Percentiles rank a stretch among this genome's conserved stretches.
These are phyloP conservation scores for Cymbopogon flexuosus DNA, from an alignment of 202 grass and related monocot species.

Conservation along the genomic window DNA sequence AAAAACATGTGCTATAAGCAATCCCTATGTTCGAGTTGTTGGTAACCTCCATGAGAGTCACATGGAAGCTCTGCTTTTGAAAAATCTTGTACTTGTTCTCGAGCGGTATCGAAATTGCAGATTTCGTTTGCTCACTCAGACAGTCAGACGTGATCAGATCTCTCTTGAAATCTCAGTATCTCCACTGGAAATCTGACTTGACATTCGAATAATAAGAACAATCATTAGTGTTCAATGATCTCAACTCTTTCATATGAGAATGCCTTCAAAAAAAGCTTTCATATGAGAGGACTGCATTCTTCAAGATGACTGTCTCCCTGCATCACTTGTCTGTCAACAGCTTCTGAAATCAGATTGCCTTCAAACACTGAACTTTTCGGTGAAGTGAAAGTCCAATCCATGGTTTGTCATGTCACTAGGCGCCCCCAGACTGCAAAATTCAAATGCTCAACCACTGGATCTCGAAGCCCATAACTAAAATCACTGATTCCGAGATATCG, in stretches of 20 bases:
- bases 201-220: neutral
- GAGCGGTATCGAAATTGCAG: neutral
- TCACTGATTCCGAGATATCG: conserved; percentile 39
- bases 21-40: conserved; percentile 19
- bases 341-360: neutral
- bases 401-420: conserved; percentile 6
- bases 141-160: conserved; percentile 22
- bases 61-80: conserved; percentile 34
- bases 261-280: neutral
- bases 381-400: neutral
- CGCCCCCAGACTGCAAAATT: conserved; percentile 4
- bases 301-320: neutral
- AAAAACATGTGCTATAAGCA: conserved; percentile 49
- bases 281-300: neutral
- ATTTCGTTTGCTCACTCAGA: conserved; percentile 23
- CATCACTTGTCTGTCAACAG: neutral
- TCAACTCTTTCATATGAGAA: neutral
- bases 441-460: conserved; percentile 12
- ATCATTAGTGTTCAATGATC: neutral
- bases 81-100: neutral
- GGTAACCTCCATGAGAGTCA: conserved; percentile 39
- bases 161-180: conserved; percentile 25
- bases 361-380: neutral
- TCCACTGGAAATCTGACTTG: conserved; percentile 5
- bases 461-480: conserved; percentile 20